A percentile compares a stretch with the other conserved stretches of the same genome.
These are phyloP conservation scores for Didymella pinodella DNA, from an alignment of 2,329 filamentous ascomycete species.

Conservation along the genomic window DNA sequence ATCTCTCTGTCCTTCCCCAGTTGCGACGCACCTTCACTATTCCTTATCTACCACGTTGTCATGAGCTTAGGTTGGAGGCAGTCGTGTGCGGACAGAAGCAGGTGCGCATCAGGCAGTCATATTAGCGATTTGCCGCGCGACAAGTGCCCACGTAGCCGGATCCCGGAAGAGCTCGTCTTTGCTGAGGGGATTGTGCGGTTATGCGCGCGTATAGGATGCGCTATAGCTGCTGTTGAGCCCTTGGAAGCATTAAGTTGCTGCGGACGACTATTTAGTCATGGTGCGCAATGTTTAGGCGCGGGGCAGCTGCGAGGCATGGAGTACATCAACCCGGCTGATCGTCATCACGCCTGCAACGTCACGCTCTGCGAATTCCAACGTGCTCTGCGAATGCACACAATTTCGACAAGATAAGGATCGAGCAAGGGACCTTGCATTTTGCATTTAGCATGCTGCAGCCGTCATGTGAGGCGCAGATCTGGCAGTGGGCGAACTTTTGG, in stretches of 20 bases:
- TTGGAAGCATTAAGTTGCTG: constrained; percentile 38
- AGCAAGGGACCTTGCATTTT: not conserved
- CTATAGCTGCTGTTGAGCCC: constrained; percentile 48
- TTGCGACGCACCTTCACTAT: constrained; percentile 19
- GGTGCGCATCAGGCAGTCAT: constrained; percentile 30
- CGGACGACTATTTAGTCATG: constrained; percentile 32
- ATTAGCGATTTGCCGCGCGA: not conserved
- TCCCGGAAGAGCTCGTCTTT: constrained; percentile 5
- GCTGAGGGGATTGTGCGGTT: constrained; percentile 24
- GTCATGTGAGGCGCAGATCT: not conserved
- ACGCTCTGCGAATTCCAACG: not conserved
- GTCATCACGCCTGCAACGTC: constrained; percentile 4
- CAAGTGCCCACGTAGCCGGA: constrained; percentile 7
- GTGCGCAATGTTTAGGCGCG: constrained; percentile 26
- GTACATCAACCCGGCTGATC: constrained; percentile 8
- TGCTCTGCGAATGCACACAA: not conserved
- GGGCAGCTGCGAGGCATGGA: constrained; percentile 11
- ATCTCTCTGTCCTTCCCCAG: constrained; percentile 1
- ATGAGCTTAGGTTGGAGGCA: not conserved
- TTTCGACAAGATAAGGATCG: not conserved
- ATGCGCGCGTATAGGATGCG: constrained; percentile 33
- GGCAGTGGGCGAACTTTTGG: not conserved
- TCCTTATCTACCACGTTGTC: not conserved
- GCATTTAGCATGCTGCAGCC: constrained; percentile 4
- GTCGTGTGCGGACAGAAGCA: constrained; percentile 21